Percentiles rank a stretch among this genome's conserved stretches.
Evolutionary conservation across 225 moss, liverwort and hornwort species (phyloP).

Genomic region (Sphagnum contortum): DNA sequence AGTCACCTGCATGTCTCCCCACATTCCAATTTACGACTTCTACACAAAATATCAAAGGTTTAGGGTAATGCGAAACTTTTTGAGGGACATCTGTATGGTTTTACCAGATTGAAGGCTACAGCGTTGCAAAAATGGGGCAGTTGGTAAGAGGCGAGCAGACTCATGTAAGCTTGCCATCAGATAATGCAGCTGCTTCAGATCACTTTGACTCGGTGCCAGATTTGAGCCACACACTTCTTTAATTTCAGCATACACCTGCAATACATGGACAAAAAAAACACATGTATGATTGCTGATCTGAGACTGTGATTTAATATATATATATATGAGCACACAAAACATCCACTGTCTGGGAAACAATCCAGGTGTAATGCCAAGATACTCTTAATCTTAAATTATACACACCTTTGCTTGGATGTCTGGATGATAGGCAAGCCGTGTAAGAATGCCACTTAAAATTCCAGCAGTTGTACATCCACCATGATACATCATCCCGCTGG

Average conservation of each 20-base stretch:
- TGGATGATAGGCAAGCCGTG: conserved; percentile 21
- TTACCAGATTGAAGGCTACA: conserved; percentile 20
- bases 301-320: too few relatives aligned
- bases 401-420: conserved; percentile 30
- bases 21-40: too few relatives aligned
- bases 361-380: too few relatives aligned
- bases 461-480: conserved; percentile 18
- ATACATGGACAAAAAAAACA: neutral
- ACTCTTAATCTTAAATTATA: neutral
- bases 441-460: conserved; percentile 24
- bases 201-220: conserved; percentile 3
- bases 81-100: too few relatives aligned
- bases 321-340: too few relatives aligned
- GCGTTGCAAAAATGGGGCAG: conserved; percentile 18
- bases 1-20: too few relatives aligned
- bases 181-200: conserved; percentile 22
- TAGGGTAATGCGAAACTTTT: too few relatives aligned
- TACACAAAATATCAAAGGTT: too few relatives aligned
- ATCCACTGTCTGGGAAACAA: too few relatives aligned
- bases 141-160: conserved; percentile 24
- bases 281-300: too few relatives aligned
- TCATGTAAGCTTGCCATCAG: conserved; percentile 21
- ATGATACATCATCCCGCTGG: conserved; percentile 25
- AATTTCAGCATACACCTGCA: conserved; percentile 25
- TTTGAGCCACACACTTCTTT: conserved; percentile 8